These are phyloP conservation scores for Russula olivacea DNA, from an alignment of 768 basidiomycete genomes.

Conservation along the genomic window DNA sequence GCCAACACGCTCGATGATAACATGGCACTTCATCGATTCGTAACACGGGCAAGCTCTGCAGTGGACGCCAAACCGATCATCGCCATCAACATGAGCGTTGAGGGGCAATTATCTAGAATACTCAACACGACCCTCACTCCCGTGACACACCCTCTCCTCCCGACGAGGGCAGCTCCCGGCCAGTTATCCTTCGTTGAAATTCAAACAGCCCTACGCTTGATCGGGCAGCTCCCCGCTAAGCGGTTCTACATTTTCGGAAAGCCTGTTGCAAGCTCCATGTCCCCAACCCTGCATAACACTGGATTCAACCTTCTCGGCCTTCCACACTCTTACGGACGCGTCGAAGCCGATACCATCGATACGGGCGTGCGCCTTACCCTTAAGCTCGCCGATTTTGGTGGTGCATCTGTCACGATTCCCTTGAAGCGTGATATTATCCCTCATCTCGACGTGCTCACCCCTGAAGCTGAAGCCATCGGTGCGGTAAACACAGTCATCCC, in stretches of 20 bases:
- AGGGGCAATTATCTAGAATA: constrained; percentile 87
- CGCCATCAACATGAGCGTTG: constrained; percentile 88
- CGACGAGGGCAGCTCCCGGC: constrained; percentile 84
- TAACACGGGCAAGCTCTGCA: constrained; percentile 38
- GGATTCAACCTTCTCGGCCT: constrained; percentile 76
- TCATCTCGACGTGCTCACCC: constrained; percentile 70
- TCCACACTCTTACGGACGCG: constrained; percentile 73
- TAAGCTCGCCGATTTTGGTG: constrained; percentile 71
- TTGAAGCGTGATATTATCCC: constrained; percentile 89
- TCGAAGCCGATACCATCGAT: constrained; percentile 66
- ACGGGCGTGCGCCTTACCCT: constrained; percentile 61
- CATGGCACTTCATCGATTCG: constrained; percentile 70
- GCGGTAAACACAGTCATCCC: constrained; percentile 94
- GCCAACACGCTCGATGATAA: constrained; percentile 74
- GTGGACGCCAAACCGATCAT: constrained; percentile 73
- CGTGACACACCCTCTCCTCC: constrained; percentile 84
- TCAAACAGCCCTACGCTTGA: constrained; percentile 69
- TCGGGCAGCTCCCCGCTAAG: constrained; percentile 70
- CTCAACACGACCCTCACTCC: constrained; percentile 84
- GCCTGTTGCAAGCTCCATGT: constrained; percentile 86
- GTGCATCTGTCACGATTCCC: constrained; percentile 95
- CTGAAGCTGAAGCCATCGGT: constrained; percentile 79
- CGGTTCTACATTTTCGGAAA: constrained; percentile 84
- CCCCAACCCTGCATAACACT: constrained; percentile 90
- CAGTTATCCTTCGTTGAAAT: constrained; percentile 88